Percentiles rank a stretch among this genome's conserved stretches.
These are phyloP conservation scores for Lichtheimia corymbifera DNA, from an alignment of 371 early-diverging fungal species.

Conservation along the genomic window DNA sequence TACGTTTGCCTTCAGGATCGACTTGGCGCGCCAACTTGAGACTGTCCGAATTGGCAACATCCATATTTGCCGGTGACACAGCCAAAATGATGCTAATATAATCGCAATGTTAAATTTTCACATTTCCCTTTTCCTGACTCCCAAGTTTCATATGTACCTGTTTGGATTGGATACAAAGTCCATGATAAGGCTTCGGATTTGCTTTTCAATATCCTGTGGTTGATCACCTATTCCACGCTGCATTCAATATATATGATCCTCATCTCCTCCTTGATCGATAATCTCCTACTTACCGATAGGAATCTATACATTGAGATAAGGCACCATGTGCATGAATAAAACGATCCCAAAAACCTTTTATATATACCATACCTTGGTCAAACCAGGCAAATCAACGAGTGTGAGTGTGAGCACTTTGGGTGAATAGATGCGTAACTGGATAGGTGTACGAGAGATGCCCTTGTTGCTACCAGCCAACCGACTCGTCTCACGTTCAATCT, in stretches of 20 bases:
- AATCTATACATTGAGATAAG: constrained; percentile 6
- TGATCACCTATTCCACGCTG: constrained; percentile 67
- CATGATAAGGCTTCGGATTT: constrained; percentile 78
- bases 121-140: not conserved
- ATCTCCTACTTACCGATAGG: constrained; percentile 16
- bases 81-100: constrained; percentile 83
- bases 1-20: constrained; percentile 80
- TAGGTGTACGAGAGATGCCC: constrained; percentile 83
- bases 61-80: constrained; percentile 90
- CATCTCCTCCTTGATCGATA: too few species aligned
- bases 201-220: constrained; percentile 86
- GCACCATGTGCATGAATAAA: not conserved
- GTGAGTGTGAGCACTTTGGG: constrained; percentile 89
- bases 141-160: constrained; percentile 46
- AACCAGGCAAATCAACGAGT: constrained; percentile 92
- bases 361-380: constrained; percentile 71
- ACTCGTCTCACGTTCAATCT: constrained; percentile 90
- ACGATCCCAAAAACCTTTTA: not conserved
- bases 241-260: not conserved
- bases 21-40: constrained; percentile 89
- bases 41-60: constrained; percentile 93
- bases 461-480: constrained; percentile 87
- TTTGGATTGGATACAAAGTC: constrained; percentile 88
- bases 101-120: too few species aligned
- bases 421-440: constrained; percentile 87